Base-by-base conservation (phyloP, 345 rosid genomes). In the Citrus glauca region DNA sequence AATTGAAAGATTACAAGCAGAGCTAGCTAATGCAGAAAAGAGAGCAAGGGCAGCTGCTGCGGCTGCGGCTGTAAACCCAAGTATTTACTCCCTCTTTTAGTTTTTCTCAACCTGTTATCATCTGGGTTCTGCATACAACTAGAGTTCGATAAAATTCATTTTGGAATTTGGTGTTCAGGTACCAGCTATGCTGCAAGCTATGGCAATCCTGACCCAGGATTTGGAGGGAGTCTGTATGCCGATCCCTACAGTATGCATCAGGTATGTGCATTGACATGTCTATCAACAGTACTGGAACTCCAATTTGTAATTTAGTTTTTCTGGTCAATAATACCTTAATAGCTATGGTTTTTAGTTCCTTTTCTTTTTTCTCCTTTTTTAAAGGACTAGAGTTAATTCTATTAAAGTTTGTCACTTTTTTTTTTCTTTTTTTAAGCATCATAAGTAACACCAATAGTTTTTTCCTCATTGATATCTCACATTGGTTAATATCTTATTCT, bases 21-120 rank as follows among this genome's bases (percentile, higher is more conserved):
- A 88, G 79, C 84, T 92, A 73, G 87, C 79, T n/a, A 81, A 82
- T 57, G 72, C 82, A 7, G 91, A 87, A 83, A 86, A 87, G 73
- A 88, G 83, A 84, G 86, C 88, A 78, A 82, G 80, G 72, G 86
- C 62, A 27, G 50, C 50, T 45, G 50, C 50, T 45, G 50, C 50
- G 50, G 84, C 77, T 14, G 80, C 77, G 3, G 82, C 86, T 71
- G 81, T 78, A 28, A 89, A 79, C 76, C 89, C 92, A 71, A 81
- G 97, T 94, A 85, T 45, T 45, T 75, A 33, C 28, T 55, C 33
- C 3, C 59, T 9, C 74, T 33, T 10, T 25, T 56, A 24, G 45
- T 28, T 28, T 30, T 28, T 63, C 45, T 56, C 72, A 35, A 32
- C 33, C 35, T 50, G 35, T 75, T n/a, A 22, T 64, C 61, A 16